Percentiles rank a stretch among this genome's conserved stretches.
phyloP scores from a whole-genome alignment of 75 land plant species.

The Chamaecyparis obtusa region DNA sequence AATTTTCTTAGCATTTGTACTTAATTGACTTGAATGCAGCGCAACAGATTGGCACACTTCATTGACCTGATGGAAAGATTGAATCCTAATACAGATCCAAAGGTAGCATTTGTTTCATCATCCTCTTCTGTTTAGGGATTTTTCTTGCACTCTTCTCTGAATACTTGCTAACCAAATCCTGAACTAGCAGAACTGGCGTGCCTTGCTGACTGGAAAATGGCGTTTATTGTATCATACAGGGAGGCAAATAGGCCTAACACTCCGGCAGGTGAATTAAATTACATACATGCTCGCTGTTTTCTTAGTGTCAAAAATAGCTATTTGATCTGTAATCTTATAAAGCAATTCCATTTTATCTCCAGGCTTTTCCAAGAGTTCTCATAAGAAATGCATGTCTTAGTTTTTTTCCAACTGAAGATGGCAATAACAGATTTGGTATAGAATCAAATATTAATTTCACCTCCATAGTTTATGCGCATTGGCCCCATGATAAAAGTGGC shows the following conservation, averaged over 20 bases:
- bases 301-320: background rate
- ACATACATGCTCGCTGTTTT: background rate
- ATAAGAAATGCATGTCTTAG: conserved; percentile 51
- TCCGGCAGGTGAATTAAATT: conserved; percentile 47
- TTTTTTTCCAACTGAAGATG: conserved; percentile 21
- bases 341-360: conserved; percentile 12
- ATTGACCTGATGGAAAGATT: conserved; percentile 85
- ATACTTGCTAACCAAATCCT: background rate
- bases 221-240: conserved; percentile 81
- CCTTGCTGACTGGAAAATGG: conserved; percentile 77
- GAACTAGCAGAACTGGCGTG: conserved; percentile 62
- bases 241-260: conserved; percentile 79
- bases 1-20: background rate
- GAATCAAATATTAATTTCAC: conserved; percentile 46
- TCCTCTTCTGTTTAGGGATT: conserved; percentile 2
- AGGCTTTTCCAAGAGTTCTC: conserved; percentile 63
- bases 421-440: conserved; percentile 23
- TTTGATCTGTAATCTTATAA: background rate
- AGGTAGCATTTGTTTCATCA: conserved; percentile 39
- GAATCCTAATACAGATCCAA: conserved; percentile 60
- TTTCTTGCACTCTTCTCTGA: conserved; percentile 3
- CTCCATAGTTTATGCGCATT: conserved; percentile 36
- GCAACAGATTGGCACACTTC: conserved; percentile 63
- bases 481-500: conserved; percentile 83
- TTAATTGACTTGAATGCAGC: conserved; percentile 39